Evolutionary conservation across 1,284 basidiomycete genomes (phyloP).

Genomic region (Thecaphora frezii): DNA sequence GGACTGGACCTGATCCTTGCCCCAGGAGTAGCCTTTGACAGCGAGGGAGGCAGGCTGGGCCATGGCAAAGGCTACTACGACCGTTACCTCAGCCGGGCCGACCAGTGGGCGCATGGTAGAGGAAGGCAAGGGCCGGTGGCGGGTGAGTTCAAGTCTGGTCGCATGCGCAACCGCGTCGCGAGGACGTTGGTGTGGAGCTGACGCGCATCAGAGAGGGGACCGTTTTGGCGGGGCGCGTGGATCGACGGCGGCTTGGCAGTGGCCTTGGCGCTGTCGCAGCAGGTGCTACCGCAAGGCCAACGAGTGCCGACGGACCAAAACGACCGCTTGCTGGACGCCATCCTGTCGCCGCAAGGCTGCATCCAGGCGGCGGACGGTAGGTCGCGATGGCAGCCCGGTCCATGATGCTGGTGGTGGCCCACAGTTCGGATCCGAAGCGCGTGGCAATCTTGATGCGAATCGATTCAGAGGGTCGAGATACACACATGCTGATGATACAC

Average conservation of each 20-base stretch:
- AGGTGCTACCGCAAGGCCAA: slow-evolving; percentile 45
- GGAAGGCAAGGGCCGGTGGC: slow-evolving; percentile 13
- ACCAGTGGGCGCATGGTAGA: slow-evolving; percentile 26
- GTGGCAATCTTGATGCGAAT: too few relatives aligned
- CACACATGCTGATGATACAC: too few relatives aligned
- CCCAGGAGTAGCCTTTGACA: slow-evolving; percentile 60
- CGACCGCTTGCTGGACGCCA: slow-evolving; percentile 52
- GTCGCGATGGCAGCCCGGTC: too few relatives aligned
- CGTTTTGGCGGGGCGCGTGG: too few relatives aligned
- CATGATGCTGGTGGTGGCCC: too few relatives aligned
- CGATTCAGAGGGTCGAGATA: too few relatives aligned
- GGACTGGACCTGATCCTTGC: slow-evolving; percentile 61
- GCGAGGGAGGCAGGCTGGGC: slow-evolving; percentile 55
- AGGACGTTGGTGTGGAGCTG: slow-evolving; percentile 5
- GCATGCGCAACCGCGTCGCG: slow-evolving; percentile 1
- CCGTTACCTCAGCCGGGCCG: slow-evolving; percentile 50
- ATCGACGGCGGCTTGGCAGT: slow-evolving; percentile 32
- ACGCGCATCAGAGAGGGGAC: too few relatives aligned
- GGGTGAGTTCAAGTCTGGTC: slow-evolving; percentile 6
- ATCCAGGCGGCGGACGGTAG: too few relatives aligned
- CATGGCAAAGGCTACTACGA: slow-evolving; percentile 62
- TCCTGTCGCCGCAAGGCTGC: slow-evolving; percentile 46
- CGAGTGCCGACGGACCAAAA: slow-evolving; percentile 55
- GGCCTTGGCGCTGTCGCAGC: slow-evolving; percentile 53
- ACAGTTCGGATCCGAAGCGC: too few relatives aligned